These are phyloP conservation scores for Glycine latifolia DNA, from an alignment of 306 rosid genomes.

Conservation along the genomic window DNA sequence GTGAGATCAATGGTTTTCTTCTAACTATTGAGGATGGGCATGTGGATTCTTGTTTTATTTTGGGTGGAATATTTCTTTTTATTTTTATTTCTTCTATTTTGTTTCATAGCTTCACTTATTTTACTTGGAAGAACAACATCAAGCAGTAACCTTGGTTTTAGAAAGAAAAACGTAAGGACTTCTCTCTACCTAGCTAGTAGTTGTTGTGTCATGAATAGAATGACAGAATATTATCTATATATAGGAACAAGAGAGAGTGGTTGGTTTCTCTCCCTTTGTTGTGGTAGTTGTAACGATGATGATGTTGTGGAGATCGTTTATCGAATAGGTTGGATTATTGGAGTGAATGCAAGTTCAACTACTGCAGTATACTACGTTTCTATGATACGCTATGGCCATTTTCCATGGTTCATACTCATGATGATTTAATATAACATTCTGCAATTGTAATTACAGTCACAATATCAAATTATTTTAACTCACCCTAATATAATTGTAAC, in stretches of 20 bases:
- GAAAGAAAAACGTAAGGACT: neutral
- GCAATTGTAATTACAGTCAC: too few relatives aligned
- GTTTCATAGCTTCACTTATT: neutral
- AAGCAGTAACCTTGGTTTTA: neutral
- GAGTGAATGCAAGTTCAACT: too few relatives aligned
- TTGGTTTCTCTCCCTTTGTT: too few relatives aligned
- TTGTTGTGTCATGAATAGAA: neutral
- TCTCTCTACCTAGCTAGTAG: neutral
- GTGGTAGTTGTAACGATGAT: neutral
- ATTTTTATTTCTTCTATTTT: neutral
- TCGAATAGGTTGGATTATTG: too few relatives aligned
- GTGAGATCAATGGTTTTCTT: neutral
- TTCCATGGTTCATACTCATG: conserved; percentile 5
- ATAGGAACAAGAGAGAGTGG: neutral
- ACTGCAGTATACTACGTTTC: neutral
- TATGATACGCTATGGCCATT: neutral
- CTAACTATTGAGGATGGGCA: neutral
- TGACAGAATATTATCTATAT: neutral
- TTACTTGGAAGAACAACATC: neutral
- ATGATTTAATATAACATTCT: too few relatives aligned
- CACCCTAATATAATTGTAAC: too few relatives aligned
- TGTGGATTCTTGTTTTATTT: neutral
- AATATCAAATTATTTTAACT: too few relatives aligned
- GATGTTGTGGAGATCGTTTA: neutral
- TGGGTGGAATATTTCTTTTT: neutral